Percentiles rank a stretch among this genome's conserved stretches.
Conservation (phyloP, 2,329 filamentous ascomycete species). For the Botrytis paeoniae region DNA sequence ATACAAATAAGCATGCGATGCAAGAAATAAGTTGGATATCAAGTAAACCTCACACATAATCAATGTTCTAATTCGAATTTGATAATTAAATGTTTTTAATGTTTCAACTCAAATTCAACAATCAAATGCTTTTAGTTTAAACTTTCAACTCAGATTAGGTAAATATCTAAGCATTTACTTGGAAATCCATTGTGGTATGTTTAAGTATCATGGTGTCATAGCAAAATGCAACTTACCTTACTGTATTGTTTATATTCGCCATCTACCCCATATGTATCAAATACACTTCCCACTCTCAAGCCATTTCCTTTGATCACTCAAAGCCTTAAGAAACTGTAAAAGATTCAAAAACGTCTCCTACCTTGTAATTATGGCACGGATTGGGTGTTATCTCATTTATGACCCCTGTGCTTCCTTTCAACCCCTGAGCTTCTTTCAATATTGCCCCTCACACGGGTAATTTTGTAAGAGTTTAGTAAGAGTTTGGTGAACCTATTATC, state of each 20-base stretch:
- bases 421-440: neutral
- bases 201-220: neutral
- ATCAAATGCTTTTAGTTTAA: neutral
- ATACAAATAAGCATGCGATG: neutral
- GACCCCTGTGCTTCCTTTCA: neutral
- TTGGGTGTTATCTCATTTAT: neutral
- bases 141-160: neutral
- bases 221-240: neutral
- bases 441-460: conserved; percentile 7
- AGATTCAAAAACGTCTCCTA: neutral
- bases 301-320: neutral
- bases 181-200: neutral
- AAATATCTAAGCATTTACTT: neutral
- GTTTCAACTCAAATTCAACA: neutral
- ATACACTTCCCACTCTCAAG: neutral
- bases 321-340: neutral
- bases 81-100: neutral
- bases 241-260: neutral
- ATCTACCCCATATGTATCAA: neutral
- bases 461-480: neutral
- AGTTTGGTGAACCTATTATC: conserved; percentile 1
- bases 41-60: neutral
- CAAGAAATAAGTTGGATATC: neutral
- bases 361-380: neutral
- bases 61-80: neutral